These are phyloP conservation scores for Geum urbanum DNA, from an alignment of 306 rosid genomes.

Conservation along the genomic window DNA sequence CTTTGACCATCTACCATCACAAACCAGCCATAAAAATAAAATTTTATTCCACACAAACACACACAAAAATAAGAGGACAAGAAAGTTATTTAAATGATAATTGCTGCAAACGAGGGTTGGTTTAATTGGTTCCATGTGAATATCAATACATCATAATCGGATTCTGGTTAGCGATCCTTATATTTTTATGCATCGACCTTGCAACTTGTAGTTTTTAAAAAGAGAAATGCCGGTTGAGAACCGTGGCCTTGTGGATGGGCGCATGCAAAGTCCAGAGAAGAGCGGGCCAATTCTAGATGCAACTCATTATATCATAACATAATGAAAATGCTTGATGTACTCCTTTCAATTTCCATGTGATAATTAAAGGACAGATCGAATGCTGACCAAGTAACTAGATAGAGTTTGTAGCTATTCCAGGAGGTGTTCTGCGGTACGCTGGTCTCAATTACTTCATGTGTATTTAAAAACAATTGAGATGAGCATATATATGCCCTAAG, in stretches of 20 bases:
- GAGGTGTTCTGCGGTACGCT: background rate
- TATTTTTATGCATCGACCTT: background rate
- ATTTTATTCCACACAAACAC: background rate
- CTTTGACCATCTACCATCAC: slow-evolving; percentile 6
- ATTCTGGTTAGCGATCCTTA: background rate
- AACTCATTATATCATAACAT: background rate
- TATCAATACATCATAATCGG: background rate
- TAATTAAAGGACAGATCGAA: background rate
- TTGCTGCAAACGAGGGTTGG: background rate
- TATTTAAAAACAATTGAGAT: background rate
- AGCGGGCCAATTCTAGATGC: slow-evolving; percentile 18
- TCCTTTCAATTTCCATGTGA: slow-evolving; percentile 12
- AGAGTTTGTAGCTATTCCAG: background rate
- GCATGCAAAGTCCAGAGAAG: slow-evolving; percentile 1
- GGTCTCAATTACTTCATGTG: background rate
- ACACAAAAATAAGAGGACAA: too few relatives aligned
- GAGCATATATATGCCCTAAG: background rate
- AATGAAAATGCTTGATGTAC: background rate
- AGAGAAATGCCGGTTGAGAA: background rate
- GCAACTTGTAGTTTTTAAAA: background rate
- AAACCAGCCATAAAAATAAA: background rate
- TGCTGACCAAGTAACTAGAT: slow-evolving; percentile 11
- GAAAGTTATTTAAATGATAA: background rate
- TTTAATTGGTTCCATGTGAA: slow-evolving; percentile 3
- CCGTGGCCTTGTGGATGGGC: slow-evolving; percentile 6